phyloP scores from a whole-genome alignment of 768 basidiomycete species.

The Agrocybe praecox region DNA sequence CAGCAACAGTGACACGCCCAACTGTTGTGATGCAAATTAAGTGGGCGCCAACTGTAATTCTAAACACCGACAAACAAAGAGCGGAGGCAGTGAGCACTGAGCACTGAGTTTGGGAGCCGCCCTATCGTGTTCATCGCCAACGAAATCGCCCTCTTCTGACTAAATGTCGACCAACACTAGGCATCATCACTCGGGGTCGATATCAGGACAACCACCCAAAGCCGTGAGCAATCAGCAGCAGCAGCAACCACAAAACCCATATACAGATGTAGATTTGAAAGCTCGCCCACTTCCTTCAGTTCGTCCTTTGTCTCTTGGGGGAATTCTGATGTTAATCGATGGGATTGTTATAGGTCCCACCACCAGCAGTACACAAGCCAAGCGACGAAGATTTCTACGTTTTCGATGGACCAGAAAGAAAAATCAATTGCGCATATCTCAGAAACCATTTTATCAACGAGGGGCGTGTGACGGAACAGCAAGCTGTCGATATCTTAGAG shows the following conservation, averaged over 20 bases:
- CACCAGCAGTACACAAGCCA: constrained; percentile 64
- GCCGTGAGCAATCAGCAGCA: background rate
- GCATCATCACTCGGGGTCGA: constrained; percentile 7
- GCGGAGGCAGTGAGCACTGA: background rate
- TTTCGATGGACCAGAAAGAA: constrained; percentile 50
- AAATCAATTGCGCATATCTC: constrained; percentile 78
- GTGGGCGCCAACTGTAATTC: background rate
- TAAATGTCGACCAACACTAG: constrained; percentile 9
- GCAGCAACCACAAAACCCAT: constrained; percentile 1
- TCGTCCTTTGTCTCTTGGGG: background rate
- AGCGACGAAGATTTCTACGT: constrained; percentile 76
- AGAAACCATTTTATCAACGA: constrained; percentile 91
- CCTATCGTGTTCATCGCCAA: background rate
- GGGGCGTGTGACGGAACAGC: constrained; percentile 79
- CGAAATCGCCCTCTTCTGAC: no score
- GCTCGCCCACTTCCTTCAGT: constrained; percentile 12
- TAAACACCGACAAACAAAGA: background rate
- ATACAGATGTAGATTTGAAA: constrained; percentile 4
- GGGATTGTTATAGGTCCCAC: constrained; percentile 56
- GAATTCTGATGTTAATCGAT: background rate
- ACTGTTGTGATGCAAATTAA: background rate
- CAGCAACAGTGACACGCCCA: background rate
- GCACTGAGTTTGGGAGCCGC: background rate
- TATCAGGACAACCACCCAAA: constrained; percentile 1
- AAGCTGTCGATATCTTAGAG: constrained; percentile 83